phyloP scores from a whole-genome alignment of 2,329 filamentous ascomycete genomes.

The Fusarium setosum region DNA sequence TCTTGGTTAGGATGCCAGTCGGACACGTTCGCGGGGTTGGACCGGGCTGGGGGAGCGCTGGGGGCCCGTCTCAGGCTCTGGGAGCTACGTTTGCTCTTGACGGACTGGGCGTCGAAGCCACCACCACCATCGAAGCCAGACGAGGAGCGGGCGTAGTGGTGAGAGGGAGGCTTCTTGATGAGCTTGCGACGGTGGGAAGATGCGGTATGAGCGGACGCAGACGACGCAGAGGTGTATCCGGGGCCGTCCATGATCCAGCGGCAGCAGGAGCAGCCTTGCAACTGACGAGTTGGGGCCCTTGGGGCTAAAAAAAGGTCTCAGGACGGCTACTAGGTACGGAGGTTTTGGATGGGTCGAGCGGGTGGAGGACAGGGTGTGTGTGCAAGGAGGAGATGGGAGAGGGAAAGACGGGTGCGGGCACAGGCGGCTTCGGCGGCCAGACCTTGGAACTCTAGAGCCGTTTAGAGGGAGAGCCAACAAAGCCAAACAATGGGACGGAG shows the following conservation, averaged over 20 bases:
- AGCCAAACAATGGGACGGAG: conserved; percentile 35
- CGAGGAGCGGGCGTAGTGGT: conserved; percentile 59
- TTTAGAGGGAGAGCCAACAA: conserved; percentile 35
- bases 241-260: conserved; percentile 60
- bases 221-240: conserved; percentile 47
- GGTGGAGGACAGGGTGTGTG: conserved; percentile 42
- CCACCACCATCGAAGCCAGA: conserved; percentile 60
- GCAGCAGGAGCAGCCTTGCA: conserved; percentile 39
- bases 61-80: conserved; percentile 71
- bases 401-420: conserved; percentile 13
- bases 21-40: conserved; percentile 61
- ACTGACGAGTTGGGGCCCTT: conserved; percentile 28
- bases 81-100: conserved; percentile 73
- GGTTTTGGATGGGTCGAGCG: conserved; percentile 40
- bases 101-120: conserved; percentile 64
- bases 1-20: conserved; percentile 55
- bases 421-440: conserved; percentile 30
- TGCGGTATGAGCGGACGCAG: conserved; percentile 53
- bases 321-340: conserved; percentile 39
- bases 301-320: conserved; percentile 44
- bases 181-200: conserved; percentile 68
- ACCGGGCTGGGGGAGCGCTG: conserved; percentile 65
- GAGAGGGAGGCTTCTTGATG: conserved; percentile 70
- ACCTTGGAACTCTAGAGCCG: conserved; percentile 7
- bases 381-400: conserved; percentile 36